phyloP scores from a whole-genome alignment of 192 early-diverging fungal species.

The Coemansia furcata region DNA sequence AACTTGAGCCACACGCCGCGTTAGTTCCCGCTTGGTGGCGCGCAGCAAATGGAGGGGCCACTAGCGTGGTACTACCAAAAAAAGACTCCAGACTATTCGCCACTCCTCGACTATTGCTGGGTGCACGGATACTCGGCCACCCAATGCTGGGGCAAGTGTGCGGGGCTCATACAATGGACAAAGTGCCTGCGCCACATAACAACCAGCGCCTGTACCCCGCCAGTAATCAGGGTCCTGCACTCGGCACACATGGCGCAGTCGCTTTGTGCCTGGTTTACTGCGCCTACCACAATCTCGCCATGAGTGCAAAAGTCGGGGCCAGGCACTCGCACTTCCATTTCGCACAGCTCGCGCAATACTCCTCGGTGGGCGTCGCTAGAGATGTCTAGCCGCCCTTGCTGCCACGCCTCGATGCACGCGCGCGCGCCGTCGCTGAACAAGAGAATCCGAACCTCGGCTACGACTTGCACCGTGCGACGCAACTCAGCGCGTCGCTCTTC shows the following conservation, averaged over 20 bases:
- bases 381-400: neutral
- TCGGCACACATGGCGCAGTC: constrained; percentile 12
- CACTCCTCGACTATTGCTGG: neutral
- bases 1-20: neutral
- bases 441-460: neutral
- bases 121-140: constrained; percentile 13
- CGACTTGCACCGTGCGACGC: neutral
- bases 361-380: neutral
- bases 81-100: neutral
- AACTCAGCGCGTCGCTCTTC: constrained; percentile 3
- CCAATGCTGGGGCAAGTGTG: constrained; percentile 47
- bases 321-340: constrained; percentile 19
- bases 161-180: constrained; percentile 28
- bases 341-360: constrained; percentile 24
- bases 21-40: no score
- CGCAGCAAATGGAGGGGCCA: neutral
- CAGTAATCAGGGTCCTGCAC: constrained; percentile 13
- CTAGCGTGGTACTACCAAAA: neutral
- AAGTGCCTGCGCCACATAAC: constrained; percentile 43
- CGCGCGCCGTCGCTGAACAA: constrained; percentile 11
- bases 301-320: constrained; percentile 43
- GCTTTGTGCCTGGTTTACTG: neutral
- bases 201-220: constrained; percentile 27
- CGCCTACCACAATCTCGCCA: constrained; percentile 37
- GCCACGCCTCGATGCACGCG: neutral